Percentiles rank a stretch among this genome's conserved stretches.
These are phyloP conservation scores for Globisporangium solare DNA, from an alignment of 352 stramenopile genomes.

Conservation along the genomic window DNA sequence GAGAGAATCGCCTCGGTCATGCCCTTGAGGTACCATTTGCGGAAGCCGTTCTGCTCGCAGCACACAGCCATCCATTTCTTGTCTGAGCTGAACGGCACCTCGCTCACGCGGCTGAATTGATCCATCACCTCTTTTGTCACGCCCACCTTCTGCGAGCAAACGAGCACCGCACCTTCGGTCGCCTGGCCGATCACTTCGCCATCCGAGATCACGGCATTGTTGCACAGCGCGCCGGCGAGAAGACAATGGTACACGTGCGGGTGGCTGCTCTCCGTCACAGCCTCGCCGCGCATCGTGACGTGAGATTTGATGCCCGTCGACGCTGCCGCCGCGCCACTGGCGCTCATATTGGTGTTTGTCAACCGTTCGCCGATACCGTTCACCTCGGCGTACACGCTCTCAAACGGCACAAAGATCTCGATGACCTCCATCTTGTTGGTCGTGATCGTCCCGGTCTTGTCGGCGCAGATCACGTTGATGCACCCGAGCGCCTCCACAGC, in stretches of 20 bases:
- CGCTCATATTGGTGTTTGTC: not conserved
- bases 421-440: constrained; percentile 86
- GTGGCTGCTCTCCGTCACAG: constrained; percentile 52
- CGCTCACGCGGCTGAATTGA: constrained; percentile 73
- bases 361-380: constrained; percentile 44
- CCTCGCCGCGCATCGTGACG: constrained; percentile 58
- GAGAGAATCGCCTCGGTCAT: constrained; percentile 82
- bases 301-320: constrained; percentile 17
- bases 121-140: constrained; percentile 33
- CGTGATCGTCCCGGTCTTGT: constrained; percentile 96
- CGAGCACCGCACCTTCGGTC: constrained; percentile 68
- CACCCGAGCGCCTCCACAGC: constrained; percentile 84
- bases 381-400: constrained; percentile 66
- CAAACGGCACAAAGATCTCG: constrained; percentile 77
- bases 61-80: constrained; percentile 97
- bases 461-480: constrained; percentile 90
- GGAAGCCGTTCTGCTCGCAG: constrained; percentile 49
- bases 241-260: constrained; percentile 76
- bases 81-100: constrained; percentile 95
- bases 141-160: constrained; percentile 65
- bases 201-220: constrained; percentile 62
- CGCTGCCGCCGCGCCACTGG: not conserved
- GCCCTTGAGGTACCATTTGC: constrained; percentile 72
- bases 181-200: constrained; percentile 78
- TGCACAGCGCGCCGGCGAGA: constrained; percentile 68